phyloP scores from a whole-genome alignment of 805 yeast species.

The Zygosaccharomyces rouxii region DNA sequence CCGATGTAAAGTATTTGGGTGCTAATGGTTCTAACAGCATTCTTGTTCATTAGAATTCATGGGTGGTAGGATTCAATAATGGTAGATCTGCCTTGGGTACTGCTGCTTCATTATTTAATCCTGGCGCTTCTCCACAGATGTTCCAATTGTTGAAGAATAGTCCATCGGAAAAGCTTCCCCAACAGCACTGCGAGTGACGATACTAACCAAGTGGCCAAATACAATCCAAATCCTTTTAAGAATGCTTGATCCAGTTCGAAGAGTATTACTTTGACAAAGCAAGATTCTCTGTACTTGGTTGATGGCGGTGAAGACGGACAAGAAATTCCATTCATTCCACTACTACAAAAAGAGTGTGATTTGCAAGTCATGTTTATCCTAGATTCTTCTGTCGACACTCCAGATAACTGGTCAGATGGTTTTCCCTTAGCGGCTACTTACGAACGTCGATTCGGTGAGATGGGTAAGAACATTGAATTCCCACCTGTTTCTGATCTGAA shows the following conservation, averaged over 20 bases:
- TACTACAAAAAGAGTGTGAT: constrained; percentile 53
- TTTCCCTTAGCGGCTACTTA: constrained; percentile 53
- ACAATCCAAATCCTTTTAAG: constrained; percentile 67
- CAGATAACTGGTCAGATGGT: constrained; percentile 63
- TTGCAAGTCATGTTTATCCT: constrained; percentile 63
- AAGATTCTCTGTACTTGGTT: constrained; percentile 48
- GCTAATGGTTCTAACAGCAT: constrained; percentile 57
- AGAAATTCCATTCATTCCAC: constrained; percentile 60
- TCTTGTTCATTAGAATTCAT: constrained; percentile 43
- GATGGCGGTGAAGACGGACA: constrained; percentile 73
- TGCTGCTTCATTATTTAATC: constrained; percentile 76
- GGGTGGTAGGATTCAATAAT: constrained; percentile 71
- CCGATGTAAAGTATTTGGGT: constrained; percentile 67
- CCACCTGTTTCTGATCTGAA: constrained; percentile 74
- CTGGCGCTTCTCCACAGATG: constrained; percentile 50
- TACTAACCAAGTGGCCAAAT: constrained; percentile 65
- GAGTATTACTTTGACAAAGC: constrained; percentile 35
- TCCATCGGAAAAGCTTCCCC: no score
- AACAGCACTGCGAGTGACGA: constrained; percentile 42
- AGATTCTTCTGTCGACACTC: constrained; percentile 65
- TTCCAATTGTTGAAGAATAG: constrained; percentile 40
- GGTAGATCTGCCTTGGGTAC: constrained; percentile 81
- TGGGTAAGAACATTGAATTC: constrained; percentile 57
- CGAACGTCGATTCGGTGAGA: constrained; percentile 52
- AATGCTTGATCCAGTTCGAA: constrained; percentile 34